A percentile compares a stretch with the other conserved stretches of the same genome.
These are phyloP conservation scores for Pseudogymnoascus sp. DNA, from an alignment of 2,329 filamentous ascomycete species.

Conservation along the genomic window DNA sequence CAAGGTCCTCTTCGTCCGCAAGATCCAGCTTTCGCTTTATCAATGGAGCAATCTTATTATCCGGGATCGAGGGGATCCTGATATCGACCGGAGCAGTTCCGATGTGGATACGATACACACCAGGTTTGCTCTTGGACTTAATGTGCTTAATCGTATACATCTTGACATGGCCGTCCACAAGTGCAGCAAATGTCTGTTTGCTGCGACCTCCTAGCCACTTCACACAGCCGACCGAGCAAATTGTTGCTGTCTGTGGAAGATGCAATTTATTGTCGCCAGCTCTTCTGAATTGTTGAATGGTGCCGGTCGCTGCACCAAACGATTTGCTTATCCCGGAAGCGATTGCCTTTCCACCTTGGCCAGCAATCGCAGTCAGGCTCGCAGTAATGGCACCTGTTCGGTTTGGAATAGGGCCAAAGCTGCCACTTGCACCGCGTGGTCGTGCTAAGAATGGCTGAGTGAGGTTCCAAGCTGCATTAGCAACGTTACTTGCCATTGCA, in stretches of 20 bases:
- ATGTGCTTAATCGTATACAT: constrained; percentile 41
- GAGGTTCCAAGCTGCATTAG: constrained; percentile 26
- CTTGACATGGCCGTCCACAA: constrained; percentile 54
- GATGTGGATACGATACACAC: constrained; percentile 44
- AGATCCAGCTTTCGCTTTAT: constrained; percentile 48
- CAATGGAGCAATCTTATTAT: constrained; percentile 47
- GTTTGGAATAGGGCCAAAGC: constrained; percentile 11
- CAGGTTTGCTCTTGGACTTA: constrained; percentile 44
- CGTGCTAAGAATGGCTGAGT: constrained; percentile 26
- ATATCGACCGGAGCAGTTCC: constrained; percentile 56
- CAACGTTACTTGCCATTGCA: constrained; percentile 26
- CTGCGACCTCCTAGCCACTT: constrained; percentile 52
- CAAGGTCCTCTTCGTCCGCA: constrained; percentile 24
- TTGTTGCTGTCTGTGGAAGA: constrained; percentile 47
- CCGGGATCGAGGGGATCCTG: constrained; percentile 53
- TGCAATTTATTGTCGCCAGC: constrained; percentile 68
- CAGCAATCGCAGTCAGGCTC: constrained; percentile 39
- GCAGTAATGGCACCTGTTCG: constrained; percentile 22
- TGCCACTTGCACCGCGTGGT: constrained; percentile 24
- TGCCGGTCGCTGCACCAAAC: constrained; percentile 59
- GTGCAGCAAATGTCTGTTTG: constrained; percentile 48
- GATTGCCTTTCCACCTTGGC: constrained; percentile 64
- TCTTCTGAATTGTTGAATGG: constrained; percentile 62
- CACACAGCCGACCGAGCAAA: constrained; percentile 51
- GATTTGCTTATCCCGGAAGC: constrained; percentile 67